These are phyloP conservation scores for Botryotinia narcissicola DNA, from an alignment of 2,329 filamentous ascomycete species.

Conservation along the genomic window DNA sequence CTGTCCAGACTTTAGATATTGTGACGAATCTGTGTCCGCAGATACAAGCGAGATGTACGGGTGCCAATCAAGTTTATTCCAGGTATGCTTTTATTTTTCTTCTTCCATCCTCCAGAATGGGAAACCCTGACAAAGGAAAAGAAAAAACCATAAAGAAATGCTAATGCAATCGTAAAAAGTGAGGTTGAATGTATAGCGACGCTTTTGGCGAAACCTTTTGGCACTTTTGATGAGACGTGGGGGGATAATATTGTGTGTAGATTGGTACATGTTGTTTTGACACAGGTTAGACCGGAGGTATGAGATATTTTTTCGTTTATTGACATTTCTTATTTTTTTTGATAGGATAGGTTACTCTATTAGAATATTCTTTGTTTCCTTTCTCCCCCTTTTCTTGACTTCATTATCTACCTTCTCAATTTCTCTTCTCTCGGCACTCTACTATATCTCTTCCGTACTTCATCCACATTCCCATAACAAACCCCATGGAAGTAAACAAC, in stretches of 20 bases:
- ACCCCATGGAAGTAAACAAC: neutral
- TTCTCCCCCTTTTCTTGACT: neutral
- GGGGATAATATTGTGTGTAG: constrained; percentile 46
- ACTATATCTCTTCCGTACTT: neutral
- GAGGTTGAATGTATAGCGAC: neutral
- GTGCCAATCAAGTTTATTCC: neutral
- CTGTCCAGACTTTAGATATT: neutral
- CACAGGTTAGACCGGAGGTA: constrained; percentile 12
- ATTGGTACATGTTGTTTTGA: constrained; percentile 43
- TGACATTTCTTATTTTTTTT: neutral
- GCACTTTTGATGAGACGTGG: constrained; percentile 45
- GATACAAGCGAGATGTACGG: constrained; percentile 32
- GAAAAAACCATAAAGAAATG: neutral
- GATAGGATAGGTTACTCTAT: neutral
- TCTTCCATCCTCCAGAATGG: neutral
- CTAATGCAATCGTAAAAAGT: neutral
- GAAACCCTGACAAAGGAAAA: neutral
- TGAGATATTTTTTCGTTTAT: neutral
- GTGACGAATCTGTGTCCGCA: constrained; percentile 38
- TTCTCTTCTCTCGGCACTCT: fast-evolving
- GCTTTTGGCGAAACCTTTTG: constrained; percentile 36
- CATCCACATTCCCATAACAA: neutral
- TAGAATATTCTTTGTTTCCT: fast-evolving
- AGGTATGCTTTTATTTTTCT: neutral
- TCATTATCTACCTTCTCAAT: fast-evolving